Evolutionary conservation across 805 yeast species (phyloP).

Genomic region (Clavispora santaluciae): DNA sequence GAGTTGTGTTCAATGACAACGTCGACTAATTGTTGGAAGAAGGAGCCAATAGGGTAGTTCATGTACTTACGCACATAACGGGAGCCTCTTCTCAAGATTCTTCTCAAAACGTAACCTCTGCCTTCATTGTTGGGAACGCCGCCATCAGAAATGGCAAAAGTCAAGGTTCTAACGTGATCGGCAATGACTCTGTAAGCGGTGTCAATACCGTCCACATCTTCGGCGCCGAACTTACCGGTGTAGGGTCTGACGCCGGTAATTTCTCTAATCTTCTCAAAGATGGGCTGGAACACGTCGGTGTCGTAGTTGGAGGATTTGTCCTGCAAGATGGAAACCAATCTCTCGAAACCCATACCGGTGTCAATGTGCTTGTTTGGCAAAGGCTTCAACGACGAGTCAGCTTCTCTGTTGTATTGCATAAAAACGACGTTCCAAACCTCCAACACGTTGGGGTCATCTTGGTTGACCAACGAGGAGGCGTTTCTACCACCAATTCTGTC

Average conservation of each 20-base stretch:
- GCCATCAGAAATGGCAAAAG: constrained; percentile 96
- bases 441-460: constrained; percentile 96
- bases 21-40: constrained; percentile 89
- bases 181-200: constrained; percentile 98
- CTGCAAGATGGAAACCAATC: constrained; percentile 91
- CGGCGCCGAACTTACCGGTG: constrained; percentile 88
- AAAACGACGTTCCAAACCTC: constrained; percentile 98
- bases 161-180: constrained; percentile 95
- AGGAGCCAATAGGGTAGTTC: constrained; percentile 91
- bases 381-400: constrained; percentile 71
- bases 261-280: constrained; percentile 81
- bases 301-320: constrained; percentile 91
- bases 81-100: constrained; percentile 96
- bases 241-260: constrained; percentile 91
- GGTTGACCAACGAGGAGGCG: constrained; percentile 83
- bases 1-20: constrained; percentile 84
- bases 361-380: constrained; percentile 95
- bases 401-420: constrained; percentile 93
- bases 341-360: constrained; percentile 98
- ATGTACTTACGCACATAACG: constrained; percentile 95
- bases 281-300: constrained; percentile 92
- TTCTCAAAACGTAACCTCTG: constrained; percentile 95
- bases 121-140: constrained; percentile 99
- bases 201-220: constrained; percentile 90
- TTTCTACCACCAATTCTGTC: constrained; percentile 98